These are phyloP conservation scores for Solanum hybrid DNA, from an alignment of 305 asterid genomes.

Conservation along the genomic window DNA sequence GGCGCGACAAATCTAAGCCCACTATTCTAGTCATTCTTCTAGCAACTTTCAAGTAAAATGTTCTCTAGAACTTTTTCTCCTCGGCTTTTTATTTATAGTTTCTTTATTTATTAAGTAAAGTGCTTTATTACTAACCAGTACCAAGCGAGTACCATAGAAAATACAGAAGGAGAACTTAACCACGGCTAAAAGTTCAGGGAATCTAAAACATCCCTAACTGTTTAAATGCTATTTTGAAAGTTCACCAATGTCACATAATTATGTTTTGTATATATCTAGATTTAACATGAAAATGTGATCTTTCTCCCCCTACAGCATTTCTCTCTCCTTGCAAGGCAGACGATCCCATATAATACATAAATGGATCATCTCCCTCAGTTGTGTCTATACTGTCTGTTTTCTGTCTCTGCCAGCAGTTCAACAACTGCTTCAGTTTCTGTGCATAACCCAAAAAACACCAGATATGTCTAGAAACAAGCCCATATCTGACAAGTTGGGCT, in stretches of 20 bases:
- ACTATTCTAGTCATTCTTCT: not conserved
- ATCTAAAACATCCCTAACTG: not conserved
- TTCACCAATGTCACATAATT: not conserved
- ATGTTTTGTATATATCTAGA: not conserved
- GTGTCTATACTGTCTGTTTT: not conserved
- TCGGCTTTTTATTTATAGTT: not conserved
- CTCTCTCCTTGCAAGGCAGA: not conserved
- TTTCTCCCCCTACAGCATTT: not conserved
- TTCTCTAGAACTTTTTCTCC: not conserved
- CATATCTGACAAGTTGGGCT: not conserved
- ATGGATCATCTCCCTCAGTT: not conserved
- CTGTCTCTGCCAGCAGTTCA: not conserved
- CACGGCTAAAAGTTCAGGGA: not conserved
- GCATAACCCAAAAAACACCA: not conserved
- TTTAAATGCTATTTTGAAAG: not conserved
- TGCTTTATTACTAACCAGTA: not conserved
- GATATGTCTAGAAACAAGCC: not conserved
- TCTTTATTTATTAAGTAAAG: not conserved
- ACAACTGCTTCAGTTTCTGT: not conserved
- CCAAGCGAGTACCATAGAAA: not conserved
- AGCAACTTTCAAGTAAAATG: not conserved
- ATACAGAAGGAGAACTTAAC: not conserved
- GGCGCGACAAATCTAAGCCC: not conserved
- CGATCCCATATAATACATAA: not conserved
- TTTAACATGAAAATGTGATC: not conserved